phyloP scores from a whole-genome alignment of 306 rosid species.

The Dryas drummondii region DNA sequence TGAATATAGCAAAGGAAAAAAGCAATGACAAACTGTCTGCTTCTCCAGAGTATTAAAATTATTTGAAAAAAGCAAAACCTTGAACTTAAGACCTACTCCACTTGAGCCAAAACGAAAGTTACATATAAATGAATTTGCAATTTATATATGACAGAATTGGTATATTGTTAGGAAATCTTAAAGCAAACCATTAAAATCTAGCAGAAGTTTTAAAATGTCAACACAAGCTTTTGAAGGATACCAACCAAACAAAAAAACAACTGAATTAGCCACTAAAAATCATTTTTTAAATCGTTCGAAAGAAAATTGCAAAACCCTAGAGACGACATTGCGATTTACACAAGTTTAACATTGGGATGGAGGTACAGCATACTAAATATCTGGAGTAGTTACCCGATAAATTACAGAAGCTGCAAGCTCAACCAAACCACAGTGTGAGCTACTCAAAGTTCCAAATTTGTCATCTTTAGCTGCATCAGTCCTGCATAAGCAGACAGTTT shows the following conservation, averaged over 20 bases:
- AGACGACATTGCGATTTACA: not conserved
- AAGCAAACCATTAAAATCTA: constrained; percentile 11
- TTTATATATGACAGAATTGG: constrained; percentile 6
- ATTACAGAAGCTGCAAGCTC: constrained; percentile 85
- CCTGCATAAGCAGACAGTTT: constrained; percentile 46
- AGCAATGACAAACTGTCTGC: not conserved
- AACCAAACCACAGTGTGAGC: constrained; percentile 68
- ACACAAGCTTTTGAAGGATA: constrained; percentile 16
- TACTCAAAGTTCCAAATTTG: constrained; percentile 70
- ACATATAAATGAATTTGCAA: constrained; percentile 1
- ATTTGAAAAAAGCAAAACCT: not conserved
- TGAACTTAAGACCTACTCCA: not conserved
- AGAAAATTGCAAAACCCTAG: constrained; percentile 1
- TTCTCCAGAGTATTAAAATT: constrained; percentile 15
- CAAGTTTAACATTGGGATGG: not conserved
- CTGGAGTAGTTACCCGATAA: constrained; percentile 56
- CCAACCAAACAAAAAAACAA: not conserved
- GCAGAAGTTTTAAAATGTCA: constrained; percentile 5
- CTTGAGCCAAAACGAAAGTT: not conserved
- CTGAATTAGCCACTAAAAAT: not conserved
- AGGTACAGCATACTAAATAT: constrained; percentile 1
- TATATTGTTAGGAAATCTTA: constrained; percentile 5
- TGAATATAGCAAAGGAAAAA: not conserved
- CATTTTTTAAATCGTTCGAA: not conserved
- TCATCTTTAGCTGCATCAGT: constrained; percentile 74